These are phyloP conservation scores for Penicillium taxi DNA, from an alignment of 495 filamentous ascomycete genomes.

Conservation along the genomic window DNA sequence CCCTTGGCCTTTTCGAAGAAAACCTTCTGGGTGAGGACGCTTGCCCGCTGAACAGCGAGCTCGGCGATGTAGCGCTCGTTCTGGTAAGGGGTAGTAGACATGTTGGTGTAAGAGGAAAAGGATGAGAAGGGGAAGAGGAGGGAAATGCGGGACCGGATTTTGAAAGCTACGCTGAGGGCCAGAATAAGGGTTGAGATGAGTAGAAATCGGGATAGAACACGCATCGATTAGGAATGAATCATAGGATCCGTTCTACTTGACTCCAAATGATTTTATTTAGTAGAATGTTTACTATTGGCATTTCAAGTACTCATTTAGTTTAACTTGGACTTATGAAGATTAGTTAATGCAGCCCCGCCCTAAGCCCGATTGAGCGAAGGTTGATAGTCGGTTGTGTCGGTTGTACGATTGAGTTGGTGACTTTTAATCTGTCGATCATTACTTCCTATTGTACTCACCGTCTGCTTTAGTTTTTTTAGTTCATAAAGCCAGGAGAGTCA, in stretches of 20 bases:
- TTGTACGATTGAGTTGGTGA: too few relatives aligned
- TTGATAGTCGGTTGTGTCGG: too few relatives aligned
- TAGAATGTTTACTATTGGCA: too few relatives aligned
- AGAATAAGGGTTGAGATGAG: slow-evolving; percentile 43
- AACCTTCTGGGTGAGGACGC: slow-evolving; percentile 82
- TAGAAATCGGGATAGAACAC: slow-evolving; percentile 29
- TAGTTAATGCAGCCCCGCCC: slow-evolving; percentile 5
- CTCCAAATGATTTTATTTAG: background rate
- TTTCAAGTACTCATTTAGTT: too few relatives aligned
- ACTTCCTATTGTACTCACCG: too few relatives aligned
- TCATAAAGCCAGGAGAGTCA: too few relatives aligned
- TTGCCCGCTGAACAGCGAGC: slow-evolving; percentile 85
- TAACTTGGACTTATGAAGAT: too few relatives aligned
- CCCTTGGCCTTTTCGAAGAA: slow-evolving; percentile 90
- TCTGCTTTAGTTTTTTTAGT: too few relatives aligned
- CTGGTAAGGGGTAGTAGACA: slow-evolving; percentile 51
- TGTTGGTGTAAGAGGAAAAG: slow-evolving; percentile 18
- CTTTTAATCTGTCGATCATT: too few relatives aligned
- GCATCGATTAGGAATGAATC: slow-evolving; percentile 9
- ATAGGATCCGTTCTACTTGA: background rate
- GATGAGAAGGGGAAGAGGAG: slow-evolving; percentile 29
- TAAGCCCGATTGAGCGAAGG: slow-evolving; percentile 1
- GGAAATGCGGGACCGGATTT: slow-evolving; percentile 38
- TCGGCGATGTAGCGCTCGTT: slow-evolving; percentile 80
- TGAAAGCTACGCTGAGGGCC: slow-evolving; percentile 40